Conservation (phyloP, 1,284 basidiomycete species). For the Boletellus deceptivus region DNA sequence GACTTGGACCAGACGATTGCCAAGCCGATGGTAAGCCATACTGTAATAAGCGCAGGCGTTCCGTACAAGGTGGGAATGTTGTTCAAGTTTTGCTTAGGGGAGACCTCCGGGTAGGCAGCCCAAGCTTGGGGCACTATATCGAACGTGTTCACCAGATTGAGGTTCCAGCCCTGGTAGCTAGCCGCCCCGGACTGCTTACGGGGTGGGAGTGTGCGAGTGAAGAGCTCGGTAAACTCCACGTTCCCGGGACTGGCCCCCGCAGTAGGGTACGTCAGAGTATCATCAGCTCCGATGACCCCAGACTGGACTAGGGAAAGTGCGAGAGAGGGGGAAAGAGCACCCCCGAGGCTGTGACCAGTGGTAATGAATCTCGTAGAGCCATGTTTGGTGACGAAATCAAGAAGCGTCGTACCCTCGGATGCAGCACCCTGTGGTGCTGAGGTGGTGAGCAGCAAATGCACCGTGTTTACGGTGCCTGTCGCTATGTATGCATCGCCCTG, state of each 20-base stretch:
- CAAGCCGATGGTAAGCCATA: no score
- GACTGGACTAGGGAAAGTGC: slow-evolving; percentile 6
- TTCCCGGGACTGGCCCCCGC: slow-evolving; percentile 9
- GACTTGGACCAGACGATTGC: no score
- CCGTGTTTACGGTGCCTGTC: not conserved
- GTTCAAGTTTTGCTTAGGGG: not conserved
- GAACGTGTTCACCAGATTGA: slow-evolving; percentile 12
- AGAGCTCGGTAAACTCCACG: not conserved
- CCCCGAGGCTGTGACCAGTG: slow-evolving; percentile 14
- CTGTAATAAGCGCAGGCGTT: no score
- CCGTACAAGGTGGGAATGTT: not conserved
- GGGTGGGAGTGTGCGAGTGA: slow-evolving; percentile 1
- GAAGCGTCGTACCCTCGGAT: slow-evolving; percentile 6
- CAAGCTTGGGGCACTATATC: slow-evolving; percentile 10
- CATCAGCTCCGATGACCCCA: not conserved
- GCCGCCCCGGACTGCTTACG: not conserved
- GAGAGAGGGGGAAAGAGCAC: slow-evolving; percentile 8
- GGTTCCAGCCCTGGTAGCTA: slow-evolving; percentile 15
- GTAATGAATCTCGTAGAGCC: not conserved
- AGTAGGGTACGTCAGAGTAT: slow-evolving; percentile 5
- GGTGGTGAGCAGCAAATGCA: slow-evolving; percentile 6
- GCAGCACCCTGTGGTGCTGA: not conserved
- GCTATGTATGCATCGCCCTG: not conserved
- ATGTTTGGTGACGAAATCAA: slow-evolving; percentile 6
- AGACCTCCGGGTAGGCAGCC: not conserved